Base-by-base conservation (phyloP, 331 rosid species). In the Malus hybrid region DNA sequence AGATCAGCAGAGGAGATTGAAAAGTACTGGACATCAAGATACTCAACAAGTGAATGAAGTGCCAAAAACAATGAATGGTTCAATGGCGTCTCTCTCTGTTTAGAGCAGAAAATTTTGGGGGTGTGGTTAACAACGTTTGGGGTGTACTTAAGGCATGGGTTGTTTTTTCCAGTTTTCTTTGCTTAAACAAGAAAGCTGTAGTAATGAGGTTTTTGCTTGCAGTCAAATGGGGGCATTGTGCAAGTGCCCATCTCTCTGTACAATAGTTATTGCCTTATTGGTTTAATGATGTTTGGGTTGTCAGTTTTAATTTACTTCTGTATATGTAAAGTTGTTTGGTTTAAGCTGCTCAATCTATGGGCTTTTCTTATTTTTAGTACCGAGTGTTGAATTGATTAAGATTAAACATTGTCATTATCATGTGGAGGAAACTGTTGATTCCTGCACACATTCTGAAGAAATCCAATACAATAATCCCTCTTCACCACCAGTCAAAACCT, bases 1-100 rank as follows among this genome's bases (percentile, higher is more conserved):
- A 88, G 97, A 90, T 82, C 97, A 76, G 93, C 93, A 27, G 97
- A 92, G 81, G 97, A 92, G 83, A 92, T 92, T 82, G 84, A 90
- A 78, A 83, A 88, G 80, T 92, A 84, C 76, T 92, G 96, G 96
- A 87, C 87, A 75, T 84, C 96, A 71, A 88, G 93, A 83, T 81
- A 73, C 76, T 87, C 93, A 4, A 84, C 86, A 42, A 85, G 92
- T 31, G 81, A 82, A 50, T 15, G n/a, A 68, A 65, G 69, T 33
- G 61, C 62, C 31, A 74, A 12, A 55, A 42, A 42, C 13, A 68
- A 73, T 52, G 76, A 22, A 3, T 73, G 64, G 46, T 42, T 42
- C 12, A 42, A 42, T 10, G 46, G 46, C 46, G 6, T 68, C 60
- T 71, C 71, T 36, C 66, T 63, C 66, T 63, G 59, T 52, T 42